A percentile compares a stretch with the other conserved stretches of the same genome.
These are phyloP conservation scores for Erythrophleum ivorense DNA, from an alignment of 331 rosid genomes.

Conservation along the genomic window DNA sequence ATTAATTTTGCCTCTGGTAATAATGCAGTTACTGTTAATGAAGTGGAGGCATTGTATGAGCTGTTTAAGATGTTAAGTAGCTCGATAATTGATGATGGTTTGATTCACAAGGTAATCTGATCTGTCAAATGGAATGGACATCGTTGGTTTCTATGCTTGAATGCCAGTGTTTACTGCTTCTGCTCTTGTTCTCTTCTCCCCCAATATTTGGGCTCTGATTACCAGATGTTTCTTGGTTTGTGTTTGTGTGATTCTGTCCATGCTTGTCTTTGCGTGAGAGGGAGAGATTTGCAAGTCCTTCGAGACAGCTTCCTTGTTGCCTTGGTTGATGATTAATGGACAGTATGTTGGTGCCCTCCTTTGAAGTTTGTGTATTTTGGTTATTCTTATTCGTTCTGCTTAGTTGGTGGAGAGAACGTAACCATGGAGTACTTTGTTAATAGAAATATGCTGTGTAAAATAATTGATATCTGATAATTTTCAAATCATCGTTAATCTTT, in stretches of 20 bases:
- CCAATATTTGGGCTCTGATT: background rate
- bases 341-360: background rate
- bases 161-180: constrained; percentile 1
- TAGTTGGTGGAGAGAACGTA: background rate
- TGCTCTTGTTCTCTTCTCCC: background rate
- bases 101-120: constrained; percentile 78
- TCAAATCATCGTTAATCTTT: background rate
- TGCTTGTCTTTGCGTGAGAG: background rate
- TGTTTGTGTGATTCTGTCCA: background rate
- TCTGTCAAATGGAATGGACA: constrained; percentile 13
- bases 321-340: background rate
- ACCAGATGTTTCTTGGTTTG: background rate
- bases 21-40: constrained; percentile 64
- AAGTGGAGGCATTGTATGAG: constrained; percentile 79
- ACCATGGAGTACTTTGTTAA: background rate
- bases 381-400: background rate
- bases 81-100: constrained; percentile 76
- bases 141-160: background rate
- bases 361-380: background rate
- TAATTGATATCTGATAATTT: background rate
- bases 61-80: constrained; percentile 79
- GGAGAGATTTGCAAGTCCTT: background rate
- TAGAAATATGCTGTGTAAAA: background rate
- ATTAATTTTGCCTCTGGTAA: constrained; percentile 8
- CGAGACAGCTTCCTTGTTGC: background rate